Conservation (phyloP, 2,329 filamentous ascomycete species). For the Hypoxylon sp. region DNA sequence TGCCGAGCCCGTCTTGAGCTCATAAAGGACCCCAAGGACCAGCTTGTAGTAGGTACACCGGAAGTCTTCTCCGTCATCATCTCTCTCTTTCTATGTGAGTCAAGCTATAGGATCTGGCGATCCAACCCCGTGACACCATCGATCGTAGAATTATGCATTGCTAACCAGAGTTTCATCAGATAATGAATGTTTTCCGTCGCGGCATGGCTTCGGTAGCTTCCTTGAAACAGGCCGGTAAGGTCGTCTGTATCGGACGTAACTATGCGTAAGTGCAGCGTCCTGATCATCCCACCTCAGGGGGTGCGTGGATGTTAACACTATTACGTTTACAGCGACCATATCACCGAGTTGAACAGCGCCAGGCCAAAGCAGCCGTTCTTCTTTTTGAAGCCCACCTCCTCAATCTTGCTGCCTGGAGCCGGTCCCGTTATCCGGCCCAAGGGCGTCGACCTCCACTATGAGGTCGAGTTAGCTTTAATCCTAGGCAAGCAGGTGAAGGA, state of each 20-base stretch:
- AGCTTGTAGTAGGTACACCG: conserved; percentile 17
- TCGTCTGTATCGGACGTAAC: conserved; percentile 95
- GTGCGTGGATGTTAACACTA: conserved; percentile 34
- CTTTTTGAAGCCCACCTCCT: conserved; percentile 94
- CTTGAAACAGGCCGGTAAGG: conserved; percentile 73
- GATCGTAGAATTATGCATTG: conserved; percentile 13
- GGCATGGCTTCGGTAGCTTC: conserved; percentile 59
- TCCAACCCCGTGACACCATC: conserved; percentile 9
- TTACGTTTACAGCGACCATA: conserved; percentile 79
- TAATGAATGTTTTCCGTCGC: conserved; percentile 54
- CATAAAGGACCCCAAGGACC: conserved; percentile 21
- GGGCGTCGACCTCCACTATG: conserved; percentile 90
- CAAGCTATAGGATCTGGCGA: conserved; percentile 18
- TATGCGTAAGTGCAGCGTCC: conserved; percentile 77
- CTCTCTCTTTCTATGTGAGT: conserved; percentile 28
- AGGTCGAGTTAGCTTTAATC: conserved; percentile 92
- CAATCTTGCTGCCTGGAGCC: conserved; percentile 81
- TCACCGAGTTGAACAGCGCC: conserved; percentile 88
- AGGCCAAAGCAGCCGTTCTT: conserved; percentile 97
- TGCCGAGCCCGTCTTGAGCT: conserved; percentile 26
- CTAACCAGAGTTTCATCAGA: conserved; percentile 27
- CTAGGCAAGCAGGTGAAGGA: conserved; percentile 86
- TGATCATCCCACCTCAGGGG: conserved; percentile 14
- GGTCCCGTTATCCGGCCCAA: conserved; percentile 85
- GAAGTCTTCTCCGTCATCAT: conserved; percentile 25